phyloP scores from a whole-genome alignment of 208 protist genomes.

The Histomonas meleagridis region DNA sequence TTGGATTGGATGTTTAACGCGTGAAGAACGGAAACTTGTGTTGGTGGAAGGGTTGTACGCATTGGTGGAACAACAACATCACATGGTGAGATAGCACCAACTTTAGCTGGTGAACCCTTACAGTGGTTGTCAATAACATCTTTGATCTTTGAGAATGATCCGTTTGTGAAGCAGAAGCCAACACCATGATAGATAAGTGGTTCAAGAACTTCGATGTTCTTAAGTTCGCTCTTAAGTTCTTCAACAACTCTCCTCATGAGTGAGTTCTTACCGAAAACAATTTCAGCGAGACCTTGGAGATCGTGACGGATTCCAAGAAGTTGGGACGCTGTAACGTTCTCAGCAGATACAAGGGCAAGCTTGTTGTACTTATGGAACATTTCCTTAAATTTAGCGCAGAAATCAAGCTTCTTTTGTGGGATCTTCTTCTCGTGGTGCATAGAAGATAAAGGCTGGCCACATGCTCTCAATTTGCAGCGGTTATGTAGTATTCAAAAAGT shows the following conservation, averaged over 20 bases:
- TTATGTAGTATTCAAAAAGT: no score
- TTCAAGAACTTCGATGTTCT: background rate
- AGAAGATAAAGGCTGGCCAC: no score
- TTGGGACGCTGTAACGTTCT: background rate
- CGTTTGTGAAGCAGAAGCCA: background rate
- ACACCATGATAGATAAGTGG: background rate
- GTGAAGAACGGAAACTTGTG: conserved; percentile 94
- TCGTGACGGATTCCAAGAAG: background rate
- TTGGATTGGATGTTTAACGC: conserved; percentile 95
- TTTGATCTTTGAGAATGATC: background rate
- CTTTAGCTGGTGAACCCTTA: conserved; percentile 70
- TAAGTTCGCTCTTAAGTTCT: background rate
- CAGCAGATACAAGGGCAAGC: background rate
- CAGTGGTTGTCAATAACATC: background rate
- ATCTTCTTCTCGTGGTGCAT: conserved; percentile 2
- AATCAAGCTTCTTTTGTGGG: background rate
- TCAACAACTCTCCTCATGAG: background rate
- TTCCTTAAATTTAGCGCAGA: background rate
- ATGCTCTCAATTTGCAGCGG: no score
- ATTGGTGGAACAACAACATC: conserved; percentile 82
- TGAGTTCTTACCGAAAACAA: background rate
- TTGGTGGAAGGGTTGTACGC: conserved; percentile 88
- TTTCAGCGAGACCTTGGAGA: background rate
- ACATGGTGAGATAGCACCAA: conserved; percentile 80
- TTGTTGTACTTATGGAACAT: background rate